Base-by-base conservation (phyloP, 2,329 filamentous ascomycete species). In the Emmonsia crescens region DNA sequence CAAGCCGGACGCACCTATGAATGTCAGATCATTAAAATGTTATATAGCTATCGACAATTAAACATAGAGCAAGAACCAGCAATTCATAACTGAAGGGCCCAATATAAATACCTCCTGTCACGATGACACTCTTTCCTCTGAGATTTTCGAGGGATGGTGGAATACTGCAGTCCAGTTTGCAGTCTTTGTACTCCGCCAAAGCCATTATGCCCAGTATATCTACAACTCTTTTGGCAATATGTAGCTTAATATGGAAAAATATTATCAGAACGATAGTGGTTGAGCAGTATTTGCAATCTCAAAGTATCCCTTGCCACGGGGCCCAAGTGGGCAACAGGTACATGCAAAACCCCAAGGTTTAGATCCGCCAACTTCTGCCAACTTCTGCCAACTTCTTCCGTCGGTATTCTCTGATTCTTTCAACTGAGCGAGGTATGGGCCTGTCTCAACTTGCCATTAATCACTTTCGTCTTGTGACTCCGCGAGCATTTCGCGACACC, bases 91-190 rank as follows among this genome's bases (percentile, higher is more conserved):
- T 19, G 24, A 52, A 5, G 27, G 24, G 33, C 60, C 56, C 42
- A 21, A 24, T 24, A 57, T 55, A 46, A 52, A 40, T 64, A 64
- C 63, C 63, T 31, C 63, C 63, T 24, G 61, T 63, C 31, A 64
- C 40, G 38, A 64, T 59, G 14, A 60, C 60, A 54, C 61, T 63
- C 24, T 63, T 64, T 14, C 58, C 62, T 29, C 24, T 33, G 44
- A 64, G 51, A 31, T 46, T 60, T 21, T 60, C 59, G 19, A 57
- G 24, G n/a, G 58, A 36, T 21, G 61, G 54, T 10, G 55, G 57
- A 24, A 61, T 54, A 19, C 52, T 64, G 54, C 56, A 60, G 29
- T 64, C 60, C 19, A 64, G 40, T 1, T 60, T 27, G 19, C 33
- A 8, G 31, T 57, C n/a, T 33, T 61, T 6, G 36, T 64, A 61